Percentiles rank a stretch among this genome's conserved stretches.
Conservation (phyloP, 805 yeast species). For the Zygoascus ofunaensis region DNA sequence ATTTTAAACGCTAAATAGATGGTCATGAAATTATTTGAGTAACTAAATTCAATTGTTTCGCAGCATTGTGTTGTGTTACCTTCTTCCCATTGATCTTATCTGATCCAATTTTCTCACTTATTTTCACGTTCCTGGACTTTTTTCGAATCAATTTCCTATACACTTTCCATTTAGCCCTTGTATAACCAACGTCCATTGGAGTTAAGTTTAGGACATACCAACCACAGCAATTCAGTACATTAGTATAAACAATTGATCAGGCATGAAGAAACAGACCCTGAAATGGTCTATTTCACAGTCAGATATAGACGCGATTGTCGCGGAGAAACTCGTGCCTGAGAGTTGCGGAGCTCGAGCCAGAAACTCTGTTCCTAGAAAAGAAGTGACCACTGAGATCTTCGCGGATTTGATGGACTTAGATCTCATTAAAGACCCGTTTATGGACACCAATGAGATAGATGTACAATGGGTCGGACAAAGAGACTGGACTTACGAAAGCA, state of each 20-base stretch:
- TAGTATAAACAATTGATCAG: background rate
- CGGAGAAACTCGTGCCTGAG: background rate
- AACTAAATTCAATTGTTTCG: too few relatives aligned
- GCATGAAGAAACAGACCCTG: background rate
- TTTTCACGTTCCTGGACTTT: too few relatives aligned
- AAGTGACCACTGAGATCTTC: constrained; percentile 30
- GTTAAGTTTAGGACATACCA: too few relatives aligned
- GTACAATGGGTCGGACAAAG: constrained; percentile 44
- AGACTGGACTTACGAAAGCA: constrained; percentile 39
- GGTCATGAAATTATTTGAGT: too few relatives aligned
- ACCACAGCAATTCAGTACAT: too few relatives aligned
- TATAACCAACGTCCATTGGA: background rate
- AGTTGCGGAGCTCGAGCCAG: background rate
- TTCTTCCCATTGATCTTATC: too few relatives aligned
- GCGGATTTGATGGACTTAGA: constrained; percentile 34
- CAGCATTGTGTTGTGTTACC: too few relatives aligned
- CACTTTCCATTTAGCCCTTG: too few relatives aligned
- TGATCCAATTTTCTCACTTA: too few relatives aligned
- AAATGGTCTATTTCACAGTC: background rate
- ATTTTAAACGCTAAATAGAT: too few relatives aligned
- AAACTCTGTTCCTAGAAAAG: too few relatives aligned
- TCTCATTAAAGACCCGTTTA: constrained; percentile 38
- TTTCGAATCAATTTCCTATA: too few relatives aligned
- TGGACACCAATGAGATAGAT: constrained; percentile 34
- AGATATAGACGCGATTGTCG: background rate